These are phyloP conservation scores for Yarrowia hollandica DNA, from an alignment of 805 yeast species.

Conservation along the genomic window DNA sequence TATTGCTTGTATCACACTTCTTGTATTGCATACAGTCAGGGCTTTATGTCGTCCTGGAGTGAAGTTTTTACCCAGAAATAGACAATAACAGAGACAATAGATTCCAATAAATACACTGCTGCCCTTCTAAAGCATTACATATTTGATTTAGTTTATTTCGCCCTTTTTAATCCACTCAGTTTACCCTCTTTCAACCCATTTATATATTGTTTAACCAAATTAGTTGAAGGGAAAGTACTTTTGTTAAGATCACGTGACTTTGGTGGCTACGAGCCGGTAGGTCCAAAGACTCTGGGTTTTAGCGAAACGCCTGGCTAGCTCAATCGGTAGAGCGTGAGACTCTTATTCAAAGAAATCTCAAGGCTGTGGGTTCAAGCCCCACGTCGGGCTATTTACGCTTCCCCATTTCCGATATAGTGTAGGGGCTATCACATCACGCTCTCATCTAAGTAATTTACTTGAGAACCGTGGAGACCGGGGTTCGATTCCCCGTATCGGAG, in stretches of 20 bases:
- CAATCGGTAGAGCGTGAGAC: slow-evolving; percentile 5
- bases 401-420: slow-evolving; percentile 19
- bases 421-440: slow-evolving; percentile 27
- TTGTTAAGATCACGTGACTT: background rate
- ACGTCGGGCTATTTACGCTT: slow-evolving; percentile 15
- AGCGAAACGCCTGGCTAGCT: background rate
- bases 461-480: slow-evolving; percentile 30
- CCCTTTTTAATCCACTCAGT: too few relatives aligned
- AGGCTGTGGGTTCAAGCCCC: slow-evolving; percentile 20
- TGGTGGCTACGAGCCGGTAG: background rate
- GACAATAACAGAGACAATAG: too few relatives aligned
- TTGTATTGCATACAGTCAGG: too few relatives aligned
- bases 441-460: background rate
- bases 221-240: background rate
- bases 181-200: background rate
- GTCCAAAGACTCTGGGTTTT: background rate
- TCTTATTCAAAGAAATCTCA: background rate
- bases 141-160: too few relatives aligned
- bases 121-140: too few relatives aligned
- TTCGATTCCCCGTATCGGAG: slow-evolving; percentile 29
- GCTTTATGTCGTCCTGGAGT: too few relatives aligned
- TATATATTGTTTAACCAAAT: background rate
- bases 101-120: too few relatives aligned
- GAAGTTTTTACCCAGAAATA: too few relatives aligned
- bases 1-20: too few relatives aligned